Base-by-base conservation (phyloP, 345 rosid genomes). In the Fremontodendron californicum region DNA sequence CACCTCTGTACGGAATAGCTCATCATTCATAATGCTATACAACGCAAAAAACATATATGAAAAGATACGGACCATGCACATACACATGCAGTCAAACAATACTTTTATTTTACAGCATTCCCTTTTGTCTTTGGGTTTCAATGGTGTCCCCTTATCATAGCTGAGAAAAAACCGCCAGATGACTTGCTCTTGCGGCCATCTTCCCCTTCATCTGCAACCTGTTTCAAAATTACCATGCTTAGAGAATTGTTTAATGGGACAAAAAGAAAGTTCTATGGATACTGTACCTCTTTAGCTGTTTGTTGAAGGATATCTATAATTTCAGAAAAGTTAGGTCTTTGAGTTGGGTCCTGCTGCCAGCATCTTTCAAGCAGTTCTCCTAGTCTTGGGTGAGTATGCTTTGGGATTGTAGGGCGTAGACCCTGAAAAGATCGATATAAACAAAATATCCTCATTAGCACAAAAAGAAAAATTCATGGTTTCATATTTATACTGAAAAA, bases 311-410 rank as follows among this genome's bases (percentile, higher is more conserved):
- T 82, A 71, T 89, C 90, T 64, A 88, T 85, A 78, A 94, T 88
- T 62, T 92, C 91, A 58, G 90, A 86, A 86, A 96, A 96, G 80
- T 82, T 74, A n/a, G 98, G 98, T 79, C 98, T 88, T 79, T 83
- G 90, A 75, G 77, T 77, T 67, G 99, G 94, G 57, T 96, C 90
- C 79, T 87, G 97, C 79, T 73, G 90, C 99, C 98, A 93, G 90
- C 99, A 93, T 77, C 85, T 91, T 89, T 91, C 94, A 31, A 96
- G 93, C 73, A 91, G 86, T 79, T 91, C 90, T 21, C 86, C 86
- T 57, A 96, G 83, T 83, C 81, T 87, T 60, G 97, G 93, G 66
- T 90, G 94, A 62, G 95, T 78, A 75, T 85, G 77, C 86, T 92
- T 91, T 12, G 99, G 97, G 69, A 93, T 93, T 33, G 90, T 80